Conservation (phyloP, 257 asterid genomes). For the Asclepias syriaca region DNA sequence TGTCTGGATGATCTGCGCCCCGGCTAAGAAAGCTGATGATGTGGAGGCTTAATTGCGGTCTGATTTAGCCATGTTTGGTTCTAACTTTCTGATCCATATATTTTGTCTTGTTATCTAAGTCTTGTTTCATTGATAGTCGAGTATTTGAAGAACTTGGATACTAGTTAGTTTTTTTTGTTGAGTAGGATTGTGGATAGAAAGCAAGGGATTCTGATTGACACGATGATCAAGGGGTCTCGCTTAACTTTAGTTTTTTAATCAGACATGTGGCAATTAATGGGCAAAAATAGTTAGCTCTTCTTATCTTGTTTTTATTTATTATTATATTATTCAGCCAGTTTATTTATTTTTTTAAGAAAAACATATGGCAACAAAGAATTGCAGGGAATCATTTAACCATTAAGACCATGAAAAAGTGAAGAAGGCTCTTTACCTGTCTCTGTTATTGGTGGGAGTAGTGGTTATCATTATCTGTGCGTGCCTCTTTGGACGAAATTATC, state of each 20-base stretch:
- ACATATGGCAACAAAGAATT: not conserved
- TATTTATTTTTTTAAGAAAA: too few species aligned
- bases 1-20: constrained; percentile 55
- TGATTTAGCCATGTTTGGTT: not conserved
- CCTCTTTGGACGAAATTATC: not conserved
- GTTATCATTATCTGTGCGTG: not conserved
- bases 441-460: not conserved
- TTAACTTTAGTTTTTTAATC: not conserved
- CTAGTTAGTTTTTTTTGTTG: not conserved
- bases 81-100: not conserved
- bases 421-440: not conserved
- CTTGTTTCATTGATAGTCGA: not conserved
- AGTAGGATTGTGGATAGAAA: constrained; percentile 1
- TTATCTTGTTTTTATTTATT: not conserved
- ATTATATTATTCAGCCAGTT: not conserved
- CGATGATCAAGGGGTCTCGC: not conserved
- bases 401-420: too few species aligned
- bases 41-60: constrained; percentile 37
- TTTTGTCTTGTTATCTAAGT: not conserved
- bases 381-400: not conserved
- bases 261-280: not conserved
- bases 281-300: not conserved
- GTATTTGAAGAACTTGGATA: not conserved
- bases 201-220: not conserved
- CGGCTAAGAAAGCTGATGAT: constrained; percentile 30